Percentiles rank a stretch among this genome's conserved stretches.
Evolutionary conservation across 495 filamentous ascomycete genomes (phyloP).

Genomic region (Podospora anserina): DNA sequence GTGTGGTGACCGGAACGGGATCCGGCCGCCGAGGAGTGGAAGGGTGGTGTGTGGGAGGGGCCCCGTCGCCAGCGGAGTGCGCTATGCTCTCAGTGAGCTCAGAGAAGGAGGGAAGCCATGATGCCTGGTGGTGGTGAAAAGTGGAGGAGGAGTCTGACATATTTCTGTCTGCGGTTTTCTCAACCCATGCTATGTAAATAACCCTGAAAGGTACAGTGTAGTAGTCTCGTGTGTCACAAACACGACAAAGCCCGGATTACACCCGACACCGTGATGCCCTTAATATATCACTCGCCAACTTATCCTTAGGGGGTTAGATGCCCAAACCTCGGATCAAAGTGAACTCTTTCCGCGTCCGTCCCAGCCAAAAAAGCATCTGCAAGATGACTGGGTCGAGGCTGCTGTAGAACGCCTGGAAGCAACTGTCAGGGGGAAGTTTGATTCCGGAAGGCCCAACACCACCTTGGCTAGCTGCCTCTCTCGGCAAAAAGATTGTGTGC

Average conservation of each 20-base stretch:
- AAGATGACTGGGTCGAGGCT: not conserved
- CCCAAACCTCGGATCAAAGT: not conserved
- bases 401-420: not conserved
- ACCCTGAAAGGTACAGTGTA: not conserved
- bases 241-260: not conserved
- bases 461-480: not conserved
- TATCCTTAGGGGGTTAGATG: not conserved
- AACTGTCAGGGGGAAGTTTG: not conserved
- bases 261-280: not conserved
- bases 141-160: not conserved
- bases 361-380: not conserved
- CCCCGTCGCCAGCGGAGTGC: not conserved
- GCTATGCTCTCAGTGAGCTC: constrained; percentile 4
- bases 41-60: not conserved
- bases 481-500: not conserved
- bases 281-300: not conserved
- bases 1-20: not conserved
- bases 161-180: not conserved
- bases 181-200: not conserved
- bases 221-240: not conserved
- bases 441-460: not conserved
- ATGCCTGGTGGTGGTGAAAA: not conserved
- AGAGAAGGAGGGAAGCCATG: not conserved
- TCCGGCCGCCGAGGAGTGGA: not conserved
- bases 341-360: not conserved